phyloP scores from a whole-genome alignment of 2,329 filamentous ascomycete species.

The Rhytidhysteron rufulum region DNA sequence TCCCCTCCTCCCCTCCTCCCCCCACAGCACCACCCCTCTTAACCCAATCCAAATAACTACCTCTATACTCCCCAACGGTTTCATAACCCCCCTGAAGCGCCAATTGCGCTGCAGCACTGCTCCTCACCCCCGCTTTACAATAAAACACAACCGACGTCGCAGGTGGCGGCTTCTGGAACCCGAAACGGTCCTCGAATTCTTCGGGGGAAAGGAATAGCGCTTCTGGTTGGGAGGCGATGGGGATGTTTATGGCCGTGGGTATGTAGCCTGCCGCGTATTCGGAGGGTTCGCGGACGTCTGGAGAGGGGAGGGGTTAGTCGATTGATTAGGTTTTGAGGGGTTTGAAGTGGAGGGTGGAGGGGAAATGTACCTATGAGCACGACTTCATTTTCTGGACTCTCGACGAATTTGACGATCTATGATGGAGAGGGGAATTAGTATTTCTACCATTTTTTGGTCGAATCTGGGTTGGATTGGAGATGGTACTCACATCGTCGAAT shows the following conservation, averaged over 20 bases:
- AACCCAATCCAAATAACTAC: conserved; percentile 81
- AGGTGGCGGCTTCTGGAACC: conserved; percentile 64
- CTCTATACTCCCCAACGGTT: conserved; percentile 67
- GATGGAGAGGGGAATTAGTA: no score
- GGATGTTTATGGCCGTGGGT: conserved; percentile 77
- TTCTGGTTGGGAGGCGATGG: conserved; percentile 72
- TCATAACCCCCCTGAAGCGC: conserved; percentile 74
- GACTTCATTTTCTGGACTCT: conserved; percentile 1
- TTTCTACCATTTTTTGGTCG: no score
- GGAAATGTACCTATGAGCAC: conserved; percentile 2
- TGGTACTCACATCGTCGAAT: conserved; percentile 33
- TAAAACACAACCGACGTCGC: conserved; percentile 71
- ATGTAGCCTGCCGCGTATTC: conserved; percentile 69
- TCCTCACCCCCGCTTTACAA: conserved; percentile 87
- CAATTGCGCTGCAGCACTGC: conserved; percentile 69
- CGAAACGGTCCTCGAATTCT: conserved; percentile 81
- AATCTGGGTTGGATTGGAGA: no score
- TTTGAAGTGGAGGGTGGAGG: background rate
- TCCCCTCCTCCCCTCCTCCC: conserved; percentile 13
- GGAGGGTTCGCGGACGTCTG: conserved; percentile 68
- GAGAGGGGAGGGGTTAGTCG: background rate
- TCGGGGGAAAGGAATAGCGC: conserved; percentile 70
- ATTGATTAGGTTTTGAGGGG: conserved; percentile 11
- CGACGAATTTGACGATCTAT: conserved; percentile 3
- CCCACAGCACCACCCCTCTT: conserved; percentile 59